Conservation (phyloP, 441 rosid genomes). For the Pelargonium cotyledonis region DNA sequence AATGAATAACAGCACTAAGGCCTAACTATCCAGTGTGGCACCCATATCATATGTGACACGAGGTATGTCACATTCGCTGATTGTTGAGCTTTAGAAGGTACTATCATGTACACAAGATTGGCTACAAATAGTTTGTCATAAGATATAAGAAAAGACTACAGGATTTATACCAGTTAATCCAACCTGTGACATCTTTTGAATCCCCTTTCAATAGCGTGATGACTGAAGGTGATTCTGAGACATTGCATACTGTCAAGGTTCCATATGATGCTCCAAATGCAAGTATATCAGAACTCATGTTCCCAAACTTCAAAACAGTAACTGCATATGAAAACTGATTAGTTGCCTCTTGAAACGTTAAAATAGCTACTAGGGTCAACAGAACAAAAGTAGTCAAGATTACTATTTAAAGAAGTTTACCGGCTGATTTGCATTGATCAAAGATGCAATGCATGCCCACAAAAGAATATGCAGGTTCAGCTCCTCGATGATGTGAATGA, state of each 20-base stretch:
- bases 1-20: background rate
- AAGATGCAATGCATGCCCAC: slow-evolving; percentile 96
- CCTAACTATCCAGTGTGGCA: no score
- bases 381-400: slow-evolving; percentile 1
- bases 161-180: slow-evolving; percentile 66
- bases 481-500: slow-evolving; percentile 43
- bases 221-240: slow-evolving; percentile 68
- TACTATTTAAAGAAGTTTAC: slow-evolving; percentile 29
- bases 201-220: slow-evolving; percentile 66
- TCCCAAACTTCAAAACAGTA: slow-evolving; percentile 90
- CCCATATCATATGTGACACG: background rate
- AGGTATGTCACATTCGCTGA: background rate
- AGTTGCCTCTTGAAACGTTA: slow-evolving; percentile 14
- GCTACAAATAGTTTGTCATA: background rate
- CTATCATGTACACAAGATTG: background rate
- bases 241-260: slow-evolving; percentile 69
- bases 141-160: slow-evolving; percentile 25
- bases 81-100: background rate
- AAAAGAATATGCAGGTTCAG: slow-evolving; percentile 84
- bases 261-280: slow-evolving; percentile 97
- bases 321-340: slow-evolving; percentile 41
- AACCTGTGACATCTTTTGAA: slow-evolving; percentile 98
- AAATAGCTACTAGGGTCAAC: background rate
- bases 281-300: slow-evolving; percentile 82
- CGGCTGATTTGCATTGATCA: slow-evolving; percentile 92